These are phyloP conservation scores for Plasmodium malariae DNA, from an alignment of 169 alveolate species.

Conservation along the genomic window DNA sequence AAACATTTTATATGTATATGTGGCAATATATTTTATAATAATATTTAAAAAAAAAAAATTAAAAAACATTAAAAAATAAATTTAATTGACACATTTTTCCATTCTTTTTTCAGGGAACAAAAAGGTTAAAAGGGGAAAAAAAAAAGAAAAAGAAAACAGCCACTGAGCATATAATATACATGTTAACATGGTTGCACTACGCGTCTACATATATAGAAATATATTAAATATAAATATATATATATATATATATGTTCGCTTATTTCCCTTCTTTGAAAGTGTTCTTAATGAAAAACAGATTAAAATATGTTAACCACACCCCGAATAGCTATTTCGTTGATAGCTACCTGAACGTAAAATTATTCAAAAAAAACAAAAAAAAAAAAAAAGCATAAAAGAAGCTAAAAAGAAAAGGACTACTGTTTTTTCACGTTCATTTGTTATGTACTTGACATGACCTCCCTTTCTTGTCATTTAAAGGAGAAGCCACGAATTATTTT, in stretches of 20 bases:
- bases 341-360: slow-evolving; percentile 43
- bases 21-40: too few species aligned
- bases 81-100: too few species aligned
- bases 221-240: too few species aligned
- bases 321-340: slow-evolving; percentile 32
- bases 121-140: slow-evolving; percentile 17
- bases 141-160: not conserved
- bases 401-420: too few species aligned
- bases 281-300: slow-evolving; percentile 66
- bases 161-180: not conserved
- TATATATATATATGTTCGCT: not conserved
- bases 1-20: too few species aligned
- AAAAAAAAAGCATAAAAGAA: slow-evolving; percentile 14
- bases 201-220: too few species aligned
- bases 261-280: slow-evolving; percentile 16
- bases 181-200: too few species aligned
- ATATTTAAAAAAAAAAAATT: not conserved
- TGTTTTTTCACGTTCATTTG: too few species aligned
- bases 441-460: too few species aligned
- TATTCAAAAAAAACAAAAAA: slow-evolving; percentile 5
- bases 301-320: slow-evolving; percentile 43
- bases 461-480: slow-evolving; percentile 3
- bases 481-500: slow-evolving; percentile 34
- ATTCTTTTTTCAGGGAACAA: slow-evolving; percentile 8
- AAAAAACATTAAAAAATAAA: not conserved